phyloP scores from a whole-genome alignment of 2,329 filamentous ascomycete species.

The Mycosphaerella sp. region DNA sequence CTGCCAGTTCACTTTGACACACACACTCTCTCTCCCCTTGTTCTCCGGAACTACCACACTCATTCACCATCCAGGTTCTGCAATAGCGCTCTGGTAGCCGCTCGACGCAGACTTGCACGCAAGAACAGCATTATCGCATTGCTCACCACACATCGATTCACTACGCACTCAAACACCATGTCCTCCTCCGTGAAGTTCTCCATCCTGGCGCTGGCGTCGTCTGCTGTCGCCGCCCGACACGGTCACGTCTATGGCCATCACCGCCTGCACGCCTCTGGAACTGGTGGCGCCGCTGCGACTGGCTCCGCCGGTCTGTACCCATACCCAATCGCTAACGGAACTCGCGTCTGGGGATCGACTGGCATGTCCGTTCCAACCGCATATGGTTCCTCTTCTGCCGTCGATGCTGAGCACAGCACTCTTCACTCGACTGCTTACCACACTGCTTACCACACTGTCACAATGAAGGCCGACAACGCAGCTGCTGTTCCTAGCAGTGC shows the following conservation, averaged over 20 bases:
- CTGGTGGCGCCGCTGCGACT: conserved; percentile 25
- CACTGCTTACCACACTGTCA: conserved; percentile 20
- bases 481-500: conserved; percentile 3
- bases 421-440: conserved; percentile 17
- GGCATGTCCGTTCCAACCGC: conserved; percentile 11
- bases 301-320: conserved; percentile 23
- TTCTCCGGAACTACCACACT: conserved; percentile 33
- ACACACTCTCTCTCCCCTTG: conserved; percentile 14
- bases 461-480: not conserved
- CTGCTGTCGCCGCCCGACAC: conserved; percentile 30
- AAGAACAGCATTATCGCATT: conserved; percentile 7
- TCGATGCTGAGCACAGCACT: conserved; percentile 11
- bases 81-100: conserved; percentile 38
- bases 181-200: conserved; percentile 35
- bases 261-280: conserved; percentile 29
- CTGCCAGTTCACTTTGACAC: conserved; percentile 19
- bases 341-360: conserved; percentile 26
- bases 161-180: conserved; percentile 32
- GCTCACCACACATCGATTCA: conserved; percentile 14
- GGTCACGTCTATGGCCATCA: conserved; percentile 21
- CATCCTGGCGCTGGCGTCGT: conserved; percentile 40
- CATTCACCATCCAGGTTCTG: conserved; percentile 20
- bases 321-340: conserved; percentile 27
- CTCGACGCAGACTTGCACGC: conserved; percentile 13
- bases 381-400: not conserved